Base-by-base conservation (phyloP, 495 filamentous ascomycete species). In the Daldinia grandis region DNA sequence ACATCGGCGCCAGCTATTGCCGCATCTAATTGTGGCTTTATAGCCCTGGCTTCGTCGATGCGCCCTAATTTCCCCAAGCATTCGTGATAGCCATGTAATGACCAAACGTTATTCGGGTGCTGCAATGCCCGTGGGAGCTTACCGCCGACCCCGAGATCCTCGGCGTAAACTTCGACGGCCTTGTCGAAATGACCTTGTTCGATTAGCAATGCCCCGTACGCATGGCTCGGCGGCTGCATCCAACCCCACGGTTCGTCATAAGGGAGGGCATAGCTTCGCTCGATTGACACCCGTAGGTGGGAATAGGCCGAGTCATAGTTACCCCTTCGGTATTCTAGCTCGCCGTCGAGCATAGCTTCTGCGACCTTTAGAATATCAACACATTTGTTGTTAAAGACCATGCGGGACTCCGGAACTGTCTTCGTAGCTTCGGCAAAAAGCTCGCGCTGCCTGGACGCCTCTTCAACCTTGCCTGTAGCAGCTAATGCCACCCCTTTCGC, bases 191-290 rank as follows among this genome's bases (percentile, higher is more conserved):
- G 80, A 3, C 82, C 85, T 62, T 91, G 89, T 61, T 92, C 90
- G 0, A 89, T 73, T 19, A 89, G 76, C 1, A 92, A 78, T 4
- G 89, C 89, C 0, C 86, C 89, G 44, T 88, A 86, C 3, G 89
- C 88, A 76, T 92, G 90, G 4, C 88, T 78, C 1, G 87, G 83
- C 0, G 90, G 88, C 66, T 89, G 85, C 88, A 91, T 90, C 88
- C 88, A 90, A 2, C 86, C 87, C 88, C 89, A 91, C 0, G 90
- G 90, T 76, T 92, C 90, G 63, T 88, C 86, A 61, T 89, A 92
- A 0, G 84, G 85, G 7, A 92, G 79, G 1, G 73, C 64, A 59
- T 89, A 86, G 61, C 90, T 87, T 14, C 84, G 79, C 4, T 76
- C 64, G 21, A 90, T 87, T 0, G 90, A 82, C 10, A 69, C 61